phyloP scores from a whole-genome alignment of 2,329 filamentous ascomycete species.

The Colletotrichum sp. region DNA sequence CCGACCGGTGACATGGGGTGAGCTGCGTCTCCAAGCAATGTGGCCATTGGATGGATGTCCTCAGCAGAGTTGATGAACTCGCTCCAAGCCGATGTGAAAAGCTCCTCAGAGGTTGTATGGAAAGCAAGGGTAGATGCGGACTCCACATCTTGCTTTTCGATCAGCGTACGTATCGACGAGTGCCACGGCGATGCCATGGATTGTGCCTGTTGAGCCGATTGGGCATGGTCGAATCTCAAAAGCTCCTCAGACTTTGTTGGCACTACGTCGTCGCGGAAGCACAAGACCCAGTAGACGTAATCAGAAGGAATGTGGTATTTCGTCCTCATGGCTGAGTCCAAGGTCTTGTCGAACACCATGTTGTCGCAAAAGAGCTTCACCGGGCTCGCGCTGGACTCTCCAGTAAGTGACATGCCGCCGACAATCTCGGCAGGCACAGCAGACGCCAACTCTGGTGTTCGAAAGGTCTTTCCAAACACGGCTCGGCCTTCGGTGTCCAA shows the following conservation, averaged over 20 bases:
- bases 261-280: constrained; percentile 11
- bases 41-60: neutral
- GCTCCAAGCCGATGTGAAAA: neutral
- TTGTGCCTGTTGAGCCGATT: neutral
- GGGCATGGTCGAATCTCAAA: neutral
- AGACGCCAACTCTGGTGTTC: constrained; percentile 29
- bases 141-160: neutral
- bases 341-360: constrained; percentile 14
- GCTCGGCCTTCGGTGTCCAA: constrained; percentile 42
- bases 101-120: neutral
- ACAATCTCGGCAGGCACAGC: constrained; percentile 21
- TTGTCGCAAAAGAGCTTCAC: constrained; percentile 15
- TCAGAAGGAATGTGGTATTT: constrained; percentile 25
- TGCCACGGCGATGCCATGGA: neutral
- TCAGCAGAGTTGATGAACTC: neutral
- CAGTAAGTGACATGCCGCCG: constrained; percentile 29
- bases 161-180: neutral
- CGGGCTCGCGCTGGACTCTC: constrained; percentile 18
- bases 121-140: neutral
- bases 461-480: constrained; percentile 44
- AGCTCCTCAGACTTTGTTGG: neutral
- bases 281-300: constrained; percentile 39
- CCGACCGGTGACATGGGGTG: constrained; percentile 16
- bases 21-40: constrained; percentile 20
- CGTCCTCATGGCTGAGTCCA: neutral